Base-by-base conservation (phyloP, 192 early-diverging fungal genomes). In the Coemansia sp. region DNA sequence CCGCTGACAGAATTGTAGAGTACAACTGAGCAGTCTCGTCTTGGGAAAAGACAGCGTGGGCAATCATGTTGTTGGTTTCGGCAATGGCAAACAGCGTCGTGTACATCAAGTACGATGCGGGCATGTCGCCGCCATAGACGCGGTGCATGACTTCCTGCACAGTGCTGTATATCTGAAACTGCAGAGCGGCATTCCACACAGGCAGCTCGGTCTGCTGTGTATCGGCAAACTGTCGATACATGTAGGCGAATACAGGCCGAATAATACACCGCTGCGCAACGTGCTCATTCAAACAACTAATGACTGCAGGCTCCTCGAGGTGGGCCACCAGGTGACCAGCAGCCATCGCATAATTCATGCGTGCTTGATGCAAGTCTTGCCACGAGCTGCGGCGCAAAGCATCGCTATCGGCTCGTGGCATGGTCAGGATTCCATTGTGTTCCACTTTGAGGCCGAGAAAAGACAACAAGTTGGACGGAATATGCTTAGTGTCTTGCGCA, bases 111-210 rank as follows among this genome's bases (percentile, higher is more conserved):
- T 79, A 70, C 2, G 66, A 46, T 22, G 55, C 42, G 2, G 58
- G 59, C 22, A 58, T 63, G 14, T 48, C 38, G 10, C 34, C 26
- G 11, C n/a, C 3, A 14, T 78, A 58, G 9, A 25, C 21, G 5
- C 42, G 23, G 31, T 62, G 20, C 63, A 79, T 60, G 23, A 64
- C 34, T 22, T 79, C 67, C 2, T 51, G 42, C 0, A 66, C 67
- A 2, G 60, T 70, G 63, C 60, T 66, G 48, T 79, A 79, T n/a
- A 79, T 73, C 47, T 70, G 67, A 38, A 79, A 79, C 71, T 79
- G 76, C 36, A 73, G 55, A 2, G 37, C 23, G 12, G 54, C 64
- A 38, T 57, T 57, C 6, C 62, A 40, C 20, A 73, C 60, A 0
- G 56, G 67, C 34, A 73, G 19, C 17, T 49, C 46, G 0, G 70